Evolutionary conservation across 2,329 filamentous ascomycete genomes (phyloP).

Genomic region (Dactylella cylindrospora): DNA sequence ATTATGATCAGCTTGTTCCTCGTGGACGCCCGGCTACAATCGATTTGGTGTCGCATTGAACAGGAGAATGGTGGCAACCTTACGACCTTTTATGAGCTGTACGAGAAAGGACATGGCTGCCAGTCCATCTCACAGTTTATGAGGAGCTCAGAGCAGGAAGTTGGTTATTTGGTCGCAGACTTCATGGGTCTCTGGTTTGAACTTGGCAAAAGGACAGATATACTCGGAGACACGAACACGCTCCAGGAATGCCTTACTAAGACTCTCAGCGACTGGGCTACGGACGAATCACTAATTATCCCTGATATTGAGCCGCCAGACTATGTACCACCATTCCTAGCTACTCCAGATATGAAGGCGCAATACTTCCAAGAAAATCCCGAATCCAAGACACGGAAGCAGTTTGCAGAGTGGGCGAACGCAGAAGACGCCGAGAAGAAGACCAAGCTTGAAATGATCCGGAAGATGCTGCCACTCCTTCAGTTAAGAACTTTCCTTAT

Average conservation of each 20-base stretch:
- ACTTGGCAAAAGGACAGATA: conserved; percentile 12
- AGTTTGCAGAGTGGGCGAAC: background rate
- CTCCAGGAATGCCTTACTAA: background rate
- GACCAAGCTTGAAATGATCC: background rate
- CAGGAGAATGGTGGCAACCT: background rate
- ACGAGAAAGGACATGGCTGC: too few relatives aligned
- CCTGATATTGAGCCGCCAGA: background rate
- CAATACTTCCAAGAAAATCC: background rate
- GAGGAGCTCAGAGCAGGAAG: too few relatives aligned
- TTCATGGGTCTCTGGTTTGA: conserved; percentile 30
- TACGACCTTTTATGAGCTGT: background rate
- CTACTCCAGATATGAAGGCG: background rate
- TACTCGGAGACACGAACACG: background rate
- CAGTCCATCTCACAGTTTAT: too few relatives aligned
- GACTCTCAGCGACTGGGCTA: conserved; percentile 8
- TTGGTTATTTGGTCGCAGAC: too few relatives aligned
- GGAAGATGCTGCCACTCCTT: conserved; percentile 11
- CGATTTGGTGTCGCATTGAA: conserved; percentile 1
- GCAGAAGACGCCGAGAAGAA: background rate
- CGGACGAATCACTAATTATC: background rate
- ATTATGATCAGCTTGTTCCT: background rate
- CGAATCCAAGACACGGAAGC: background rate
- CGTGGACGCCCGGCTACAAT: conserved; percentile 5
- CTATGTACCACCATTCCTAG: background rate
- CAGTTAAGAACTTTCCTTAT: conserved; percentile 27